Conservation (phyloP, 345 rosid species). For the Anastatica hierochuntica region DNA sequence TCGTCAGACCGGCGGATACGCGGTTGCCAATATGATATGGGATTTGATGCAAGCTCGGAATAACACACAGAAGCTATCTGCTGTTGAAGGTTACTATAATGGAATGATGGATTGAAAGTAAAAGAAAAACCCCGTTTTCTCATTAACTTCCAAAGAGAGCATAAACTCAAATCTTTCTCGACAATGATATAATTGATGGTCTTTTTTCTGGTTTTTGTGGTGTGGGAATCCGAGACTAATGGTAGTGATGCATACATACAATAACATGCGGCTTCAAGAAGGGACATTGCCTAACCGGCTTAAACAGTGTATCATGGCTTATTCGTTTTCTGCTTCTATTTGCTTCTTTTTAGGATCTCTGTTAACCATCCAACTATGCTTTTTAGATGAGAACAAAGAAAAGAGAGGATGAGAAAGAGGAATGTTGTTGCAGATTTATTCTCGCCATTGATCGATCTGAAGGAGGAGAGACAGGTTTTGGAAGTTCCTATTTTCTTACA, state of each 20-base stretch:
- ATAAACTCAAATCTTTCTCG: neutral
- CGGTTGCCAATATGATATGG: slow-evolving; percentile 81
- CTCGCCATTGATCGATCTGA: too few relatives aligned
- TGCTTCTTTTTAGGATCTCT: neutral
- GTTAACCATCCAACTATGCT: neutral
- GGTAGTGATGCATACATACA: slow-evolving; percentile 39
- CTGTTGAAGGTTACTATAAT: slow-evolving; percentile 80
- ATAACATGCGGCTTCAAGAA: slow-evolving; percentile 32
- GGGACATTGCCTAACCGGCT: slow-evolving; percentile 20
- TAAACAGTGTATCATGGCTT: too few relatives aligned
- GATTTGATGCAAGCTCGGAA: slow-evolving; percentile 77
- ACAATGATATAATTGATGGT: neutral
- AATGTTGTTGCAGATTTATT: too few relatives aligned
- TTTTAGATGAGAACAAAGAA: too few relatives aligned
- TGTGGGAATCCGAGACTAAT: slow-evolving; percentile 39
- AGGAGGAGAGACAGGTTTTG: too few relatives aligned
- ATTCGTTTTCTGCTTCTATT: neutral
- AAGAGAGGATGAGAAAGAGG: too few relatives aligned
- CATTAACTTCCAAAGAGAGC: neutral
- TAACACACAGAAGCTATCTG: slow-evolving; percentile 29
- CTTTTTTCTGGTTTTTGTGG: neutral
- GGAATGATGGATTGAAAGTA: slow-evolving; percentile 81
- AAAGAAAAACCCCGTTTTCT: too few relatives aligned
- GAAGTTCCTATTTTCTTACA: too few relatives aligned
- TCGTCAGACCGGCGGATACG: slow-evolving; percentile 82